Evolutionary conservation across 164 flowering plant genomes (phyloP).

Genomic region (Chimonanthus praecox): DNA sequence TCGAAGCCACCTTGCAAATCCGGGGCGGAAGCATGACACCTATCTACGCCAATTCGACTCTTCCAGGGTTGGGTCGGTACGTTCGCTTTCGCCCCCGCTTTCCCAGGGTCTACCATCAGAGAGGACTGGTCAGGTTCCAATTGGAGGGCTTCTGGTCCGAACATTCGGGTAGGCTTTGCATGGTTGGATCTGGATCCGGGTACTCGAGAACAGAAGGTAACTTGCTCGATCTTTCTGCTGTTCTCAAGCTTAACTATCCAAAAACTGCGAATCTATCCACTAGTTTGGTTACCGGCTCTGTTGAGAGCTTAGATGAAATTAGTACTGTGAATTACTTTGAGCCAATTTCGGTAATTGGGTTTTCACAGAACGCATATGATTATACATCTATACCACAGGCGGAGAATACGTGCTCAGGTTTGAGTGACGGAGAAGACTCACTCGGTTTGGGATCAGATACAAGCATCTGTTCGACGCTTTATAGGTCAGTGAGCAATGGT

Average conservation of each 20-base stretch:
- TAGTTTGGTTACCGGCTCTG: conserved; percentile 40
- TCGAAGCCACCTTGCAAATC: conserved; percentile 15
- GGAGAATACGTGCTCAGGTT: conserved; percentile 12
- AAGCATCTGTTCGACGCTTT: conserved; percentile 20
- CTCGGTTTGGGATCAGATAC: conserved; percentile 11
- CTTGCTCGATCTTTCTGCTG: conserved; percentile 21
- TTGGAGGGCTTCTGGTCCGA: conserved; percentile 52
- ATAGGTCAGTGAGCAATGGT: neutral
- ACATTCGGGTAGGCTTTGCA: conserved; percentile 40
- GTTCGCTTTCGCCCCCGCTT: neutral
- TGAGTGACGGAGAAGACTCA: conserved; percentile 2
- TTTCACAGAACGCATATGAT: conserved; percentile 24
- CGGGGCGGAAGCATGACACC: neutral
- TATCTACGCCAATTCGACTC: neutral
- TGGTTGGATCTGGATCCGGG: conserved; percentile 39
- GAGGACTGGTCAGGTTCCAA: conserved; percentile 13
- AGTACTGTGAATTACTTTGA: conserved; percentile 24
- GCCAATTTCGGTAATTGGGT: conserved; percentile 29
- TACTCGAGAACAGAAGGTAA: conserved; percentile 25
- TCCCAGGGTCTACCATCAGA: neutral
- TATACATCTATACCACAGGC: conserved; percentile 25
- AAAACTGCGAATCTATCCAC: conserved; percentile 23
- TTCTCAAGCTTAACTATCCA: conserved; percentile 41
- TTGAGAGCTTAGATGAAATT: conserved; percentile 30
- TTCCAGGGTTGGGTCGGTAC: neutral